Conservation (phyloP, 2,329 filamentous ascomycete species). For the Fusarium napiforme region DNA sequence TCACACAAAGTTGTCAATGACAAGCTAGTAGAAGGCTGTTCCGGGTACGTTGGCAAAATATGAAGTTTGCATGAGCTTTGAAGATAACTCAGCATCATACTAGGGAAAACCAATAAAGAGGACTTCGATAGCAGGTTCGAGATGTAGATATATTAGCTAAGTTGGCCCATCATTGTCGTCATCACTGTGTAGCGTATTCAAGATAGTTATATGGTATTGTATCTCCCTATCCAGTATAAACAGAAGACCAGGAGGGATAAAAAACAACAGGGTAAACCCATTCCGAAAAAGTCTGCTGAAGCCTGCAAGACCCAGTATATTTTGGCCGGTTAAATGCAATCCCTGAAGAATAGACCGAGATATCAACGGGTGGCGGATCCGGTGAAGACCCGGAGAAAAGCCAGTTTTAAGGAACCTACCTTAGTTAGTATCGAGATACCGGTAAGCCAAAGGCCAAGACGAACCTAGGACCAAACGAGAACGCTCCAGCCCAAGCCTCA, state of each 20-base stretch:
- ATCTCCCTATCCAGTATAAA: background rate
- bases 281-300: constrained; percentile 24
- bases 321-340: constrained; percentile 41
- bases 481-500: constrained; percentile 33
- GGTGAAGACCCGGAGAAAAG: constrained; percentile 32
- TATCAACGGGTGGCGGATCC: constrained; percentile 42
- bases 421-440: background rate
- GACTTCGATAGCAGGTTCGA: background rate
- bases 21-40: background rate
- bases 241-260: background rate
- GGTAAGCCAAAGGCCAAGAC: constrained; percentile 25
- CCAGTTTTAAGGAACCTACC: constrained; percentile 5
- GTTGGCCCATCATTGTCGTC: constrained; percentile 13
- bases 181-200: background rate
- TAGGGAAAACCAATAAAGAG: background rate
- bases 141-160: background rate
- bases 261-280: background rate
- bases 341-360: constrained; percentile 38
- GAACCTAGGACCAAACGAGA: constrained; percentile 14
- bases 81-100: background rate
- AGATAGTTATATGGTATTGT: background rate
- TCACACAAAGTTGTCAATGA: background rate
- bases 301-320: constrained; percentile 24
- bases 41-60: background rate
- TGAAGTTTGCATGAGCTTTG: background rate